Evolutionary conservation across 768 basidiomycete species (phyloP).

Genomic region (Lactifluus rugatus): DNA sequence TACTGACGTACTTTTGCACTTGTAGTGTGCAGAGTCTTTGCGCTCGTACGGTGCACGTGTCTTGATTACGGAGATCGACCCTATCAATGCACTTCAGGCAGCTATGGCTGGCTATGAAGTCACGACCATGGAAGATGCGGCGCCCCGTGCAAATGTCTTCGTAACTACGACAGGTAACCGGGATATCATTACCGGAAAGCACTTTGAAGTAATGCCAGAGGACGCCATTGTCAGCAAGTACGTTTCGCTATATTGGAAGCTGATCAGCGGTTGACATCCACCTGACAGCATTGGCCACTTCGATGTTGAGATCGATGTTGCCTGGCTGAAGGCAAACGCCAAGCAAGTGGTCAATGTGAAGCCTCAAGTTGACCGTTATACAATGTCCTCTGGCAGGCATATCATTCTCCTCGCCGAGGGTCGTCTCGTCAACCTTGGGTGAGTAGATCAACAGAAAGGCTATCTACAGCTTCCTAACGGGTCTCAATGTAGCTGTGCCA

Average conservation of each 20-base stretch:
- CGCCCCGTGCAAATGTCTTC: slow-evolving; percentile 80
- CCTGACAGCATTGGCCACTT: slow-evolving; percentile 68
- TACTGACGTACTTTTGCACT: neutral
- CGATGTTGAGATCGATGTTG: slow-evolving; percentile 90
- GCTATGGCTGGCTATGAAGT: slow-evolving; percentile 99
- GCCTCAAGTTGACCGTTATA: slow-evolving; percentile 98
- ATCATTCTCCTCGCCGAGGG: slow-evolving; percentile 97
- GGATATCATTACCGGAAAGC: slow-evolving; percentile 89
- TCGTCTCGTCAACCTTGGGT: slow-evolving; percentile 98
- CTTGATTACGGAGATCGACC: slow-evolving; percentile 95
- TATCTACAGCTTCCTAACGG: neutral
- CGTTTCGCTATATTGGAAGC: slow-evolving; percentile 25
- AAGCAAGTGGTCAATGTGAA: slow-evolving; percentile 81
- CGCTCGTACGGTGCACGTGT: slow-evolving; percentile 97
- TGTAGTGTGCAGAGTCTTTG: slow-evolving; percentile 94
- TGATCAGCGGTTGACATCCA: neutral
- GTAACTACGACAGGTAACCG: slow-evolving; percentile 98
- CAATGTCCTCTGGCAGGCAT: slow-evolving; percentile 86
- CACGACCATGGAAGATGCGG: slow-evolving; percentile 96
- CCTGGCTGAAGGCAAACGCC: slow-evolving; percentile 95
- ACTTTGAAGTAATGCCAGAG: slow-evolving; percentile 92
- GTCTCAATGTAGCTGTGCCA: slow-evolving; percentile 61
- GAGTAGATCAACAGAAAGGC: slow-evolving; percentile 20
- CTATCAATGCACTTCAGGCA: slow-evolving; percentile 99
- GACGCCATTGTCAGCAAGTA: slow-evolving; percentile 98